A percentile compares a stretch with the other conserved stretches of the same genome.
These are phyloP conservation scores for Berkeleyomyces basicola DNA, from an alignment of 2,329 filamentous ascomycete genomes.

Conservation along the genomic window DNA sequence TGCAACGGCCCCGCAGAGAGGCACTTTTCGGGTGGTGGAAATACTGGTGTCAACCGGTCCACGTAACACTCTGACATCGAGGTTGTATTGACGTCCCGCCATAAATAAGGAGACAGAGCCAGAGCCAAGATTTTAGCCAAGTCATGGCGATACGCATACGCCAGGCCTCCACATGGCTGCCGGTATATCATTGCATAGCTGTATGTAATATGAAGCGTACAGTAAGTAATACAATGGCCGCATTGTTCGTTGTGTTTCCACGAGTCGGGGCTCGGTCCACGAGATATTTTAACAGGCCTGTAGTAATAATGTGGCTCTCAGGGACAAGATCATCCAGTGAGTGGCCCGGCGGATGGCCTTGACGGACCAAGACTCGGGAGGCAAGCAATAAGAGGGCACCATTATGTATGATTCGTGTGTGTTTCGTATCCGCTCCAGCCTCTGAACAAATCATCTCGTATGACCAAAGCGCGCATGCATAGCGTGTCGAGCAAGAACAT, in stretches of 20 bases:
- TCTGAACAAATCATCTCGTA: too few relatives aligned
- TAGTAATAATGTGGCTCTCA: background rate
- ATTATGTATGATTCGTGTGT: background rate
- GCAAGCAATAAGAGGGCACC: background rate
- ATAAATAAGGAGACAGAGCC: background rate
- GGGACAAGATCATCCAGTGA: background rate
- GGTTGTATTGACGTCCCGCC: background rate
- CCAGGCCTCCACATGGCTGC: background rate
- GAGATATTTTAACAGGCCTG: background rate
- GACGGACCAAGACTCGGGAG: too few relatives aligned
- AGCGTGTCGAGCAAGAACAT: too few relatives aligned
- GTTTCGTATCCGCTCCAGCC: background rate
- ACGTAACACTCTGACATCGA: background rate
- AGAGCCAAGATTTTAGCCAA: background rate
- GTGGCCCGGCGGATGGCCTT: too few relatives aligned
- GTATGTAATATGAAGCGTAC: background rate
- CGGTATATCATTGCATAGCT: background rate
- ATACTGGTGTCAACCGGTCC: background rate
- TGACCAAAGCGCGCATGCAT: too few relatives aligned
- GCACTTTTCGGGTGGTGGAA: background rate
- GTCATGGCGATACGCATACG: background rate
- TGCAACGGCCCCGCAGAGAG: background rate
- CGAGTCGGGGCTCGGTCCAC: background rate
- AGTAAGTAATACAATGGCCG: background rate
- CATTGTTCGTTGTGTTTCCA: background rate